A percentile compares a stretch with the other conserved stretches of the same genome.
These are phyloP conservation scores for Metschnikowia vanudenii DNA, from an alignment of 805 yeast species.

Conservation along the genomic window DNA sequence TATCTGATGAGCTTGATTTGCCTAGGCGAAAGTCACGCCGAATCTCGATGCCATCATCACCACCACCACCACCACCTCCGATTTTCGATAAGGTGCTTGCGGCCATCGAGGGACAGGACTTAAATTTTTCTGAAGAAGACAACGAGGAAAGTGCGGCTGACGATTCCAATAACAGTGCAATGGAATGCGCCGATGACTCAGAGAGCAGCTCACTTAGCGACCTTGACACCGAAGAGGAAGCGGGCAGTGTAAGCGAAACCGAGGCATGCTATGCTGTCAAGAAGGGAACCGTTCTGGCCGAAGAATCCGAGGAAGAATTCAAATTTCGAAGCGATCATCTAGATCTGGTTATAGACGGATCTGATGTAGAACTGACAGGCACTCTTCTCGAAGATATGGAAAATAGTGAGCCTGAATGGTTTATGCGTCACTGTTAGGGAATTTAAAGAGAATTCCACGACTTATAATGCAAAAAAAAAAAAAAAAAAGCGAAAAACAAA, in stretches of 20 bases:
- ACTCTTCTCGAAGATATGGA: slow-evolving; percentile 18
- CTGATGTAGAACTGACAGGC: slow-evolving; percentile 33
- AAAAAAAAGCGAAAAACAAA: neutral
- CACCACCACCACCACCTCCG: too few species aligned
- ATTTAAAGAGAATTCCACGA: too few species aligned
- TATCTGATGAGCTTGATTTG: neutral
- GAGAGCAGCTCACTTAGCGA: too few species aligned
- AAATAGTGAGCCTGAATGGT: slow-evolving; percentile 13
- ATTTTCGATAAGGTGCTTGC: neutral
- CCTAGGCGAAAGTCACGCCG: slow-evolving; percentile 1
- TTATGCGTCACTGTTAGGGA: slow-evolving; percentile 9
- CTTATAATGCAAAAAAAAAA: too few species aligned
- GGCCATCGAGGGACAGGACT: neutral
- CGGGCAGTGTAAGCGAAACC: neutral
- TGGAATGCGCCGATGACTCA: neutral
- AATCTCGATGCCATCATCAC: slow-evolving; percentile 14
- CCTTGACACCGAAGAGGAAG: neutral
- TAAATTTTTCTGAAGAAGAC: neutral
- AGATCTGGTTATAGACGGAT: slow-evolving; percentile 30
- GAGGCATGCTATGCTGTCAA: neutral
- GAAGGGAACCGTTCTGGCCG: neutral
- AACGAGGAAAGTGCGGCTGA: neutral
- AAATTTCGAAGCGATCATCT: neutral
- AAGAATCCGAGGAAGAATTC: neutral
- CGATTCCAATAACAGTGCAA: neutral